phyloP scores from a whole-genome alignment of 345 rosid species.

The Streptanthus diversifolius region DNA sequence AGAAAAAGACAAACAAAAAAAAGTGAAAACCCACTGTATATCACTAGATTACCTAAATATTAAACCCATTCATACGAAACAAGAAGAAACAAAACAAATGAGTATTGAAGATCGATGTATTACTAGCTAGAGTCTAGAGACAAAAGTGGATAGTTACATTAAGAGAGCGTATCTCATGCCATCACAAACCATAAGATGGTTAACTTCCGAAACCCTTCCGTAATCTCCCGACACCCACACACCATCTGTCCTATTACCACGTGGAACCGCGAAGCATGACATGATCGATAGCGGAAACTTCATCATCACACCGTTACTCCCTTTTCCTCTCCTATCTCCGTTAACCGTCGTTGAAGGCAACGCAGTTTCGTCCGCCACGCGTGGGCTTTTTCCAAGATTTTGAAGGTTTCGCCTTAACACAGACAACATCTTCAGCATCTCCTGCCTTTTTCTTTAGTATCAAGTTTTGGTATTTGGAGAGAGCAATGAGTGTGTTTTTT shows the following conservation, averaged over 20 bases:
- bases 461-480: background rate
- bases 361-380: slow-evolving; percentile 75
- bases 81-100: slow-evolving; percentile 6
- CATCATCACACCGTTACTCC: slow-evolving; percentile 23
- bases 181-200: slow-evolving; percentile 84
- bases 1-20: background rate
- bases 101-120: background rate
- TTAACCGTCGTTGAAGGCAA: slow-evolving; percentile 21
- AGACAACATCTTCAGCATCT: slow-evolving; percentile 45
- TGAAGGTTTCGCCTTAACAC: slow-evolving; percentile 41
- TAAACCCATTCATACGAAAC: background rate
- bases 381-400: slow-evolving; percentile 51
- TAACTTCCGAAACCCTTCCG: slow-evolving; percentile 62
- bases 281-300: slow-evolving; percentile 48
- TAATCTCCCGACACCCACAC: slow-evolving; percentile 75
- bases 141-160: slow-evolving; percentile 47
- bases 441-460: background rate
- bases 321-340: slow-evolving; percentile 35
- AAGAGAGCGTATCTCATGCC: slow-evolving; percentile 94
- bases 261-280: slow-evolving; percentile 75
- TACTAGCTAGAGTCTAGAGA: slow-evolving; percentile 9
- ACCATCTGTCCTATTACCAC: slow-evolving; percentile 55
- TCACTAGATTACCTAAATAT: background rate
- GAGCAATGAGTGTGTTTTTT: slow-evolving; percentile 3
- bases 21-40: background rate